Evolutionary conservation across 192 early-diverging fungal genomes (phyloP).

Genomic region (Glomus cerebriforme): DNA sequence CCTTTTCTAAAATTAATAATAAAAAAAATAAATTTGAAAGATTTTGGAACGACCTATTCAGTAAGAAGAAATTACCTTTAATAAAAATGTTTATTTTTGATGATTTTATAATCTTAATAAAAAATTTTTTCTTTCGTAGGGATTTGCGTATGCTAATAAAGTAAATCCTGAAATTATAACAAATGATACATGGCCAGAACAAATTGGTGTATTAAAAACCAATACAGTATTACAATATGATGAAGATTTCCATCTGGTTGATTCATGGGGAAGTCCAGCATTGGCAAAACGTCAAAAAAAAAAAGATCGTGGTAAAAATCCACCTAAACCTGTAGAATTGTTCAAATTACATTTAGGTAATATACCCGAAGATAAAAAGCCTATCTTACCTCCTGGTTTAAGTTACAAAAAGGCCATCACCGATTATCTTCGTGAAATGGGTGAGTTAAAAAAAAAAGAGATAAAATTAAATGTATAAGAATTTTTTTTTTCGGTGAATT

Average conservation of each 20-base stretch:
- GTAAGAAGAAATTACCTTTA: background rate
- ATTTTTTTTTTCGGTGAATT: no score
- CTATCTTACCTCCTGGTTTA: slow-evolving; percentile 47
- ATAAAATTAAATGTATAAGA: background rate
- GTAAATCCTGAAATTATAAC: slow-evolving; percentile 5
- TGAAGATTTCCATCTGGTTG: background rate
- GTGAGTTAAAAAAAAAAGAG: background rate
- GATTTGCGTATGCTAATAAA: slow-evolving; percentile 7
- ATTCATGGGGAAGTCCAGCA: slow-evolving; percentile 2
- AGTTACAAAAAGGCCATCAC: slow-evolving; percentile 52
- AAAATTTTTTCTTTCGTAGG: background rate
- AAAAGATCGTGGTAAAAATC: background rate
- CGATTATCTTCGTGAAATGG: slow-evolving; percentile 47
- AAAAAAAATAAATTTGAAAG: background rate
- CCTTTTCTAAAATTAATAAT: no score
- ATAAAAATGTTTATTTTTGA: no score
- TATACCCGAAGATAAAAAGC: slow-evolving; percentile 43
- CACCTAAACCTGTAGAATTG: background rate
- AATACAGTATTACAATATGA: slow-evolving; percentile 14
- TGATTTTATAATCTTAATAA: background rate
- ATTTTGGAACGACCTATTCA: slow-evolving; percentile 13
- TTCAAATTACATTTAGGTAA: slow-evolving; percentile 42
- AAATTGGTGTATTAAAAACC: slow-evolving; percentile 1
- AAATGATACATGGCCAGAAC: slow-evolving; percentile 4
- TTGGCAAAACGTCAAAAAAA: background rate